Conservation (phyloP, 108 stramenopile genomes). For the Nitzschia sp. region DNA sequence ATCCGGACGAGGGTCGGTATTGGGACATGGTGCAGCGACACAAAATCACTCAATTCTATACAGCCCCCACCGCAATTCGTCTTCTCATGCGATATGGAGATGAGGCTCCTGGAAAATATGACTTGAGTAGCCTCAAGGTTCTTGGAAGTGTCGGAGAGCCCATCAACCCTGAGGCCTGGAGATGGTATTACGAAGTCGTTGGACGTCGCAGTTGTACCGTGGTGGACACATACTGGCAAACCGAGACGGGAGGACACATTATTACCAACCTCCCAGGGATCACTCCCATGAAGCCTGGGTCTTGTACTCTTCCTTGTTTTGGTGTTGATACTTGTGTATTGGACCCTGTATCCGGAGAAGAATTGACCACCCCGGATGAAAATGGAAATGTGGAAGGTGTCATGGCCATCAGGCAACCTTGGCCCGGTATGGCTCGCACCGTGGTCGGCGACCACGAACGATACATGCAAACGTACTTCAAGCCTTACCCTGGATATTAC, state of each 20-base stretch:
- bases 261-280: conserved; percentile 92
- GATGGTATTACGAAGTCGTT: conserved; percentile 96
- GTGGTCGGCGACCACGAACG: conserved; percentile 94
- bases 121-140: conserved; percentile 79
- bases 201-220: conserved; percentile 85
- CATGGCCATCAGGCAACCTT: conserved; percentile 88
- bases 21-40: conserved; percentile 93
- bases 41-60: conserved; percentile 84
- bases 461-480: conserved; percentile 89
- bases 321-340: conserved; percentile 65
- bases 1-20: conserved; percentile 92
- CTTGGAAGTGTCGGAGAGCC: conserved; percentile 98
- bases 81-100: conserved; percentile 94
- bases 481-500: conserved; percentile 95
- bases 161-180: conserved; percentile 99
- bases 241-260: conserved; percentile 99
- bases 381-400: conserved; percentile 79
- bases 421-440: conserved; percentile 96
- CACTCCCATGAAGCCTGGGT: conserved; percentile 95
- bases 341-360: conserved; percentile 29
- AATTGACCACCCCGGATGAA: conserved; percentile 44
- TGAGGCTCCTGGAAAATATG: conserved; percentile 79
- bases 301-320: conserved; percentile 91
- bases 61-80: conserved; percentile 97
- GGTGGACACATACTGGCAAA: conserved; percentile 99